Evolutionary conservation across 2,329 filamentous ascomycete species (phyloP).

Genomic region (Colletotrichum eremochloae): DNA sequence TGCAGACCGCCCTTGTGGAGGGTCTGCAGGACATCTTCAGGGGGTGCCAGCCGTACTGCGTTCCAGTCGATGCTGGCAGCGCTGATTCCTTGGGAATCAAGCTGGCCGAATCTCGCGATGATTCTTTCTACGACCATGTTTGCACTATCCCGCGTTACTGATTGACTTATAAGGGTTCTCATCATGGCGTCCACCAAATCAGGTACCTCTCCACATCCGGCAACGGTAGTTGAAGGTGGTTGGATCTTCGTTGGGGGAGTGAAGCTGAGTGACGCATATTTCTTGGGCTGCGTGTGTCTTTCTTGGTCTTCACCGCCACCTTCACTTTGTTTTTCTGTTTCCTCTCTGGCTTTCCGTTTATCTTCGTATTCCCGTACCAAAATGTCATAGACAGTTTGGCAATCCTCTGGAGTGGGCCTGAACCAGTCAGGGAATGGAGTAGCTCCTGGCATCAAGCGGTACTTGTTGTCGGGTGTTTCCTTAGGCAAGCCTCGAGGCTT

Average conservation of each 20-base stretch:
- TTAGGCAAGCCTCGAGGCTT: slow-evolving; percentile 46
- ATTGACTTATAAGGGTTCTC: slow-evolving; percentile 66
- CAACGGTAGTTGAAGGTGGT: slow-evolving; percentile 75
- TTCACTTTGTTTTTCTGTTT: neutral
- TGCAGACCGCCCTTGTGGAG: slow-evolving; percentile 80
- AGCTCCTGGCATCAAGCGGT: slow-evolving; percentile 66
- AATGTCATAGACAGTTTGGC: slow-evolving; percentile 75
- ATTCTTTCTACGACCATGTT: slow-evolving; percentile 76
- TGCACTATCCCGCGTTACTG: slow-evolving; percentile 65
- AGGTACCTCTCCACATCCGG: slow-evolving; percentile 74
- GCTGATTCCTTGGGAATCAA: slow-evolving; percentile 71
- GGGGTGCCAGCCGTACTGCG: slow-evolving; percentile 70
- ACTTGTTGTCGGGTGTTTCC: slow-evolving; percentile 51
- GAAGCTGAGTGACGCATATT: slow-evolving; percentile 51
- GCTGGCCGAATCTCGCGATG: slow-evolving; percentile 72
- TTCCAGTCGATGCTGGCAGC: slow-evolving; percentile 83
- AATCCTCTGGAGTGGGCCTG: slow-evolving; percentile 76
- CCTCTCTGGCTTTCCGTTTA: neutral
- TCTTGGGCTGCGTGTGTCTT: neutral
- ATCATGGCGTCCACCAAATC: slow-evolving; percentile 67
- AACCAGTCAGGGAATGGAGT: slow-evolving; percentile 78
- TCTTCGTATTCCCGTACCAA: slow-evolving; percentile 76
- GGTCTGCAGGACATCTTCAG: slow-evolving; percentile 74
- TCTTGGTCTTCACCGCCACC: too few species aligned
- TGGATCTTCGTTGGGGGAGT: slow-evolving; percentile 76